phyloP scores from a whole-genome alignment of 2,329 filamentous ascomycete genomes.

The Tolypocladium ophioglossoides region DNA sequence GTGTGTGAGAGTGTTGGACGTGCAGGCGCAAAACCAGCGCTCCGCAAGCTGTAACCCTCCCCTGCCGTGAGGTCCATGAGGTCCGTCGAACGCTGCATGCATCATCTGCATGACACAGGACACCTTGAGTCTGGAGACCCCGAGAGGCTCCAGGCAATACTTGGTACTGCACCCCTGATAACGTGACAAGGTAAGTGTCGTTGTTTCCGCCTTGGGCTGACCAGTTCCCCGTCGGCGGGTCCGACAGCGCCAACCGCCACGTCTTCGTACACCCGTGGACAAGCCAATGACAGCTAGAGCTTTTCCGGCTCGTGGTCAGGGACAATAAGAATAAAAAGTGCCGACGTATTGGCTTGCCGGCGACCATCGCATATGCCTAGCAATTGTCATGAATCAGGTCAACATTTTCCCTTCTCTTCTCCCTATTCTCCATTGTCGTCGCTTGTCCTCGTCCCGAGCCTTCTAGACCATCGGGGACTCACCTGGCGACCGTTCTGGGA shows the following conservation, averaged over 20 bases:
- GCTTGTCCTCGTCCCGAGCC: not conserved
- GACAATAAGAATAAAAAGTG: too few species aligned
- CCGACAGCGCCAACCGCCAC: conserved; percentile 4
- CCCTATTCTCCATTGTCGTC: not conserved
- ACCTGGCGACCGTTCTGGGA: not conserved
- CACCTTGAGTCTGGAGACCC: not conserved
- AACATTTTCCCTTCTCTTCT: not conserved
- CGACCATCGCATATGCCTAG: not conserved
- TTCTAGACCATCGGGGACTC: not conserved
- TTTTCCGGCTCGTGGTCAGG: conserved; percentile 2
- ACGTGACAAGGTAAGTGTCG: not conserved
- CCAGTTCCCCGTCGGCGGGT: conserved; percentile 1
- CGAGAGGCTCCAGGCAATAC: not conserved
- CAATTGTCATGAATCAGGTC: not conserved
- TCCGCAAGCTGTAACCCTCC: not conserved
- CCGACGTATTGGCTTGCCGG: not conserved
- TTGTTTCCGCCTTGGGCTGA: conserved; percentile 2
- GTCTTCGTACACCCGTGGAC: not conserved
- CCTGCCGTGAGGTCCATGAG: not conserved
- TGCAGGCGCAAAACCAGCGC: not conserved
- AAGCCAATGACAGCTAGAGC: conserved; percentile 1
- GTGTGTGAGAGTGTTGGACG: too few species aligned
- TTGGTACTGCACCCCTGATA: too few species aligned
- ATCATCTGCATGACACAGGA: not conserved
- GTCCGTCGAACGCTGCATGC: not conserved